Evolutionary conservation across 2,329 filamentous ascomycete species (phyloP).

Genomic region (Diplodia scrobiculata): DNA sequence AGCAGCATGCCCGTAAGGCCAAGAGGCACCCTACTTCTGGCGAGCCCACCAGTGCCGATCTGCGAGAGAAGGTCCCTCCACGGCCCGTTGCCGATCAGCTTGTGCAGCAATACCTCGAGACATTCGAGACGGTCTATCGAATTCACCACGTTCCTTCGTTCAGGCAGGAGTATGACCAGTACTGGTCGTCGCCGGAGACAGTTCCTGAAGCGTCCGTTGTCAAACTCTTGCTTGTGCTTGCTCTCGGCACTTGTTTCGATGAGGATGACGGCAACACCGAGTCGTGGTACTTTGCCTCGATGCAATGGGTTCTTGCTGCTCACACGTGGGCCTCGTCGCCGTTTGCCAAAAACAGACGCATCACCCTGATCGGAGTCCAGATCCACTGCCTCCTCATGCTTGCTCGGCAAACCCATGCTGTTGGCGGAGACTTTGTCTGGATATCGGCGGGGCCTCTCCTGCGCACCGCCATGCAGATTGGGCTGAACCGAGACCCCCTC

Average conservation of each 20-base stretch:
- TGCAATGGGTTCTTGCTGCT: slow-evolving; percentile 33
- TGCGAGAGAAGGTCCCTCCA: slow-evolving; percentile 21
- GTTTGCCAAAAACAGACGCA: slow-evolving; percentile 36
- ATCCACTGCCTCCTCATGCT: slow-evolving; percentile 42
- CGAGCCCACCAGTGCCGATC: slow-evolving; percentile 31
- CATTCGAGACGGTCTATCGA: slow-evolving; percentile 37
- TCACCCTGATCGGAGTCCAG: slow-evolving; percentile 42
- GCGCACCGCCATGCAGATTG: slow-evolving; percentile 48
- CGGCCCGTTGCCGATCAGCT: slow-evolving; percentile 32
- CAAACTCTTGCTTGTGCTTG: slow-evolving; percentile 31
- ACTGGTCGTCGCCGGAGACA: slow-evolving; percentile 33
- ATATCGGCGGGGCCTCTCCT: slow-evolving; percentile 44
- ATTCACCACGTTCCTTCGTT: slow-evolving; percentile 36
- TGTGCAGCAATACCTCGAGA: slow-evolving; percentile 32
- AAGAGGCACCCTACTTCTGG: slow-evolving; percentile 34
- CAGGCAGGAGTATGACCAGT: slow-evolving; percentile 33
- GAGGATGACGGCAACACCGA: neutral
- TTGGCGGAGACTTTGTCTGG: slow-evolving; percentile 44
- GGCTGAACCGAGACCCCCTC: slow-evolving; percentile 47
- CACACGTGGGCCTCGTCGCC: slow-evolving; percentile 45
- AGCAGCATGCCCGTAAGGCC: slow-evolving; percentile 30
- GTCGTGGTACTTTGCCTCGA: neutral
- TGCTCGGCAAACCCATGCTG: slow-evolving; percentile 39
- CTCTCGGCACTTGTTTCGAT: slow-evolving; percentile 31
- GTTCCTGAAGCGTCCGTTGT: slow-evolving; percentile 8